Evolutionary conservation across 805 yeast genomes (phyloP), one percentile per base, ranked within the genome.

Genomic region (Danielia oregonensis): DNA sequence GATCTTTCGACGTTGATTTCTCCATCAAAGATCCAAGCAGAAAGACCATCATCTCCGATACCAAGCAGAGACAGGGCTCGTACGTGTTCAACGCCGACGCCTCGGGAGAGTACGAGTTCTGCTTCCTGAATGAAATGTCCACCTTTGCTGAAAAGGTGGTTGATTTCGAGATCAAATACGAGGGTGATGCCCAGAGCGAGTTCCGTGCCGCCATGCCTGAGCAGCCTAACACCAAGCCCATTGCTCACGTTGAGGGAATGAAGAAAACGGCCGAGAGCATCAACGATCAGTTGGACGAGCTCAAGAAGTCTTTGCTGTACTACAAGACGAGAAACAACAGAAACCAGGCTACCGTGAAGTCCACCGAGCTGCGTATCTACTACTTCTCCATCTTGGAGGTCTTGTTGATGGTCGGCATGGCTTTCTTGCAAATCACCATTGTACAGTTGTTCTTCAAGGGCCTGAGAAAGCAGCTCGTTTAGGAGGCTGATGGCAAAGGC

Each of bases 271-370:
- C 82, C 16, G 72, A 70, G 37, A 63, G 62, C 36, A 79, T 84
- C 40, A 87, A 82, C 48, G 48, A 54, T 5, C 82, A 81, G 49
- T 67, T 83, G 52, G 74, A 72, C 46, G 66, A 68, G 9, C 63
- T 84, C 42, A 65, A 72, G 48, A 72, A 72, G 46, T 67, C 79
- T 24, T 65, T 91, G 55, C 85, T 82, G 49, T 84, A 89, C 62
- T 88, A 89, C 70, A 84, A 80, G 63, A 80, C 94, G 9, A 82
- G 98, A 68, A 91, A 86, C 62, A 79, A 79, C 65, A 77, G 97
- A 65, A 91, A 91, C 65, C 93, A 86, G 76, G 77, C 82, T 32
- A 86, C 96, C 27, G 96, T 86, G 43, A 71, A 72, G 59, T 77
- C 86, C 32, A 86, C 95, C 21, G 86, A 82, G 52, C 66, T 80